phyloP scores from a whole-genome alignment of 2,329 filamentous ascomycete species.

The Pseudogymnoascus sp. region DNA sequence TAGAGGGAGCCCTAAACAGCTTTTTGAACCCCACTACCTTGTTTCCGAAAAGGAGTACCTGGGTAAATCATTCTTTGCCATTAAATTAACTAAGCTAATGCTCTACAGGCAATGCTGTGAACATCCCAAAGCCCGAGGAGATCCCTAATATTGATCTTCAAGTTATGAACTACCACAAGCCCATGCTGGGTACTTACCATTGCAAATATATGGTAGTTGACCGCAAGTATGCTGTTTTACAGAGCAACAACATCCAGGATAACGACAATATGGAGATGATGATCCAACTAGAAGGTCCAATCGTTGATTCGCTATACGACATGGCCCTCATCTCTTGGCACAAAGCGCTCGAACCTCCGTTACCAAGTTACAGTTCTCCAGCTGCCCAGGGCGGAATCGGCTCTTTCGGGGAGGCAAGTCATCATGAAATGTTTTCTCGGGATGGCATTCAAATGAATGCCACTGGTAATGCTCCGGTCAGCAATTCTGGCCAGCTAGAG shows the following conservation, averaged over 20 bases:
- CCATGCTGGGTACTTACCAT: slow-evolving; percentile 68
- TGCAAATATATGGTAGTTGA: slow-evolving; percentile 74
- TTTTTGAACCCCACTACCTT: slow-evolving; percentile 56
- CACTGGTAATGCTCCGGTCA: slow-evolving; percentile 15
- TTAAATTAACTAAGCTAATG: not conserved
- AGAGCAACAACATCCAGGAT: slow-evolving; percentile 73
- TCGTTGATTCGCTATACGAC: slow-evolving; percentile 71
- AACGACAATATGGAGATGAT: slow-evolving; percentile 81
- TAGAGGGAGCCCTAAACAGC: slow-evolving; percentile 57
- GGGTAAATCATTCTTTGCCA: slow-evolving; percentile 25
- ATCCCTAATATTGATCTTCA: slow-evolving; percentile 66
- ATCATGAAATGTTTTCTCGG: slow-evolving; percentile 25
- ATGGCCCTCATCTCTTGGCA: slow-evolving; percentile 68
- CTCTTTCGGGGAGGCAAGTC: slow-evolving; percentile 18
- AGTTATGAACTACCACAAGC: slow-evolving; percentile 65
- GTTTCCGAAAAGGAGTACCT: slow-evolving; percentile 54
- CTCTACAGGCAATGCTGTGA: slow-evolving; percentile 37
- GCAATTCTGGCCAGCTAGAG: not conserved
- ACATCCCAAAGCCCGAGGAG: slow-evolving; percentile 54
- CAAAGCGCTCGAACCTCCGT: slow-evolving; percentile 50
- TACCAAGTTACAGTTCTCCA: slow-evolving; percentile 48
- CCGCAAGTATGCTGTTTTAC: slow-evolving; percentile 59
- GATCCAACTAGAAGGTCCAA: slow-evolving; percentile 65
- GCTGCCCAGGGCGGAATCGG: slow-evolving; percentile 33
- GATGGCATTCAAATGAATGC: slow-evolving; percentile 27